phyloP scores from a whole-genome alignment of 352 stramenopile genomes.

The Globisporangium orthogonon region DNA sequence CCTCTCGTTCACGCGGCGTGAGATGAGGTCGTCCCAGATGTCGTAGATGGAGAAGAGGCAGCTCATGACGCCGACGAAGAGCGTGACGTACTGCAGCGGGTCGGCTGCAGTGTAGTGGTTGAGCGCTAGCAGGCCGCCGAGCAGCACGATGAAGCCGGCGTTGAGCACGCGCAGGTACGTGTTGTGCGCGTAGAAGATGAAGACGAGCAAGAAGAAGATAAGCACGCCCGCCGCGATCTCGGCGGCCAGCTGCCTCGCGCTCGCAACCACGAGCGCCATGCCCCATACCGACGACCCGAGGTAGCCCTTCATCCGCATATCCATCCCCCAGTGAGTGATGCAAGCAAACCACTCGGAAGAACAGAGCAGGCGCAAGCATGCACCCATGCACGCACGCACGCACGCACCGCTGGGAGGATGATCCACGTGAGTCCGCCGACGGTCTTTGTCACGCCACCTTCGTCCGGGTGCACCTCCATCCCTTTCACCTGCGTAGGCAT shows the following conservation, averaged over 20 bases:
- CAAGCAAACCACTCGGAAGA: no score
- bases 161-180: conserved; percentile 74
- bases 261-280: conserved; percentile 77
- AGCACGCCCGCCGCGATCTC: conserved; percentile 78
- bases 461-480: conserved; percentile 87
- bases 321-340: neutral
- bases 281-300: conserved; percentile 82
- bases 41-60: conserved; percentile 90
- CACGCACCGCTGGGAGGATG: conserved; percentile 63
- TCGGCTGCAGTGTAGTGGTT: conserved; percentile 61
- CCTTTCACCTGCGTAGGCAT: conserved; percentile 46
- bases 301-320: conserved; percentile 49
- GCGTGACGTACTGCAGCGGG: conserved; percentile 76
- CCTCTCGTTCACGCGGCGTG: conserved; percentile 79
- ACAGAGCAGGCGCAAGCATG: neutral
- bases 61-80: conserved; percentile 89
- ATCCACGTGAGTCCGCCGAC: conserved; percentile 62
- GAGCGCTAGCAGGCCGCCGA: conserved; percentile 67
- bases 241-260: conserved; percentile 42
- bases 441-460: conserved; percentile 84
- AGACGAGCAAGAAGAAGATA: conserved; percentile 83
- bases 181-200: conserved; percentile 88
- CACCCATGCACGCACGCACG: neutral
- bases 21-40: conserved; percentile 90
- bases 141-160: conserved; percentile 76